Evolutionary conservation across 2,329 filamentous ascomycete species (phyloP).

Genomic region (Lizonia empirigonia): DNA sequence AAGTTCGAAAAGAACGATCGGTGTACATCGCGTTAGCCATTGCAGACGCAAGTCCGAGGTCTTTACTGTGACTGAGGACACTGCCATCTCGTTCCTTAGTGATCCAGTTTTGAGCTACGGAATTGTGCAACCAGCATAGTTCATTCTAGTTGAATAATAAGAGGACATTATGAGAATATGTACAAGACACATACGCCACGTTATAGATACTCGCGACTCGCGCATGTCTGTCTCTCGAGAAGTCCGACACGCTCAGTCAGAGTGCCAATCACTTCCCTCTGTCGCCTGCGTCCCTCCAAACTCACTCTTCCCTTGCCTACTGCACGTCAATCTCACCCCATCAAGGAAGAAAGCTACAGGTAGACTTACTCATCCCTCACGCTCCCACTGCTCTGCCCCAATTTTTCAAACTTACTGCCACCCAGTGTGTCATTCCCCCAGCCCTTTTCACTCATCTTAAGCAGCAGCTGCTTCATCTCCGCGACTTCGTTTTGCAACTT

Average conservation of each 20-base stretch:
- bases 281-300: slow-evolving; percentile 30
- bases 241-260: slow-evolving; percentile 16
- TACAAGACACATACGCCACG: too few relatives aligned
- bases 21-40: background rate
- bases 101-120: too few relatives aligned
- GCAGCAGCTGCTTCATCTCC: slow-evolving; percentile 52
- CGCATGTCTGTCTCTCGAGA: too few relatives aligned
- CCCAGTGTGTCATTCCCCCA: slow-evolving; percentile 43
- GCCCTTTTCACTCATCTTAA: slow-evolving; percentile 31
- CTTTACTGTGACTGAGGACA: too few relatives aligned
- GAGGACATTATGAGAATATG: background rate
- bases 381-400: slow-evolving; percentile 32
- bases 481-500: slow-evolving; percentile 52
- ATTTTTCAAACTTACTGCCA: slow-evolving; percentile 32
- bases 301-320: slow-evolving; percentile 20
- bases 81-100: too few relatives aligned
- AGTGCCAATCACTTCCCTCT: slow-evolving; percentile 27
- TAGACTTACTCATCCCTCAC: slow-evolving; percentile 28
- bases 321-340: background rate
- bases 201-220: too few relatives aligned
- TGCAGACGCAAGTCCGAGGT: background rate
- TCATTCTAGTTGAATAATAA: too few relatives aligned
- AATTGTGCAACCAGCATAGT: too few relatives aligned
- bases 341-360: background rate
- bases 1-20: background rate